phyloP scores from a whole-genome alignment of 495 filamentous ascomycete species.

The Hypoxylon intermedium region DNA sequence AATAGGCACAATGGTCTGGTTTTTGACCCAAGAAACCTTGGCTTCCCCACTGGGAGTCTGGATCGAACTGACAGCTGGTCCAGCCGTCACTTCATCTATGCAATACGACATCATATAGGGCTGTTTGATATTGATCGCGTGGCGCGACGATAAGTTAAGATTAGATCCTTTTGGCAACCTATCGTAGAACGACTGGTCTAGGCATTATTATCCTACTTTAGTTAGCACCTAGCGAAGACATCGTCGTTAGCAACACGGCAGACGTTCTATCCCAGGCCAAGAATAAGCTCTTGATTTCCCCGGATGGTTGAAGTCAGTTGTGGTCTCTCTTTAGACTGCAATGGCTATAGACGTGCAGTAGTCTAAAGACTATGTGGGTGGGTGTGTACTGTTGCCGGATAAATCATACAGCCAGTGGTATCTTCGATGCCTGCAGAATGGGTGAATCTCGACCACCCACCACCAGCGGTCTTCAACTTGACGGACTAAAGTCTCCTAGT shows the following conservation, averaged over 20 bases:
- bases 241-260: background rate
- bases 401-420: background rate
- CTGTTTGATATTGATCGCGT: constrained; percentile 11
- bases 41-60: constrained; percentile 8
- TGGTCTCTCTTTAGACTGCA: background rate
- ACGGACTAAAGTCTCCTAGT: background rate
- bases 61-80: constrained; percentile 19
- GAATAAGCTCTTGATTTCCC: background rate
- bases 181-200: background rate
- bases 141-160: background rate
- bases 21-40: constrained; percentile 30
- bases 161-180: constrained; percentile 3
- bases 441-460: background rate
- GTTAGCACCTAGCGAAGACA: background rate
- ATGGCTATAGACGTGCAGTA: background rate
- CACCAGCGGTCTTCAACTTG: background rate
- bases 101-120: constrained; percentile 34
- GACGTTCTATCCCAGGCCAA: background rate
- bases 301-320: constrained; percentile 1
- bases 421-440: background rate
- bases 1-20: constrained; percentile 15
- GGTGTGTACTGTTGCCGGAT: background rate
- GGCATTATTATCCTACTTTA: background rate
- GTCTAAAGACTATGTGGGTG: background rate
- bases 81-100: constrained; percentile 15